Evolutionary conservation across 768 basidiomycete species (phyloP).

Genomic region (Mycena rebaudengoi): DNA sequence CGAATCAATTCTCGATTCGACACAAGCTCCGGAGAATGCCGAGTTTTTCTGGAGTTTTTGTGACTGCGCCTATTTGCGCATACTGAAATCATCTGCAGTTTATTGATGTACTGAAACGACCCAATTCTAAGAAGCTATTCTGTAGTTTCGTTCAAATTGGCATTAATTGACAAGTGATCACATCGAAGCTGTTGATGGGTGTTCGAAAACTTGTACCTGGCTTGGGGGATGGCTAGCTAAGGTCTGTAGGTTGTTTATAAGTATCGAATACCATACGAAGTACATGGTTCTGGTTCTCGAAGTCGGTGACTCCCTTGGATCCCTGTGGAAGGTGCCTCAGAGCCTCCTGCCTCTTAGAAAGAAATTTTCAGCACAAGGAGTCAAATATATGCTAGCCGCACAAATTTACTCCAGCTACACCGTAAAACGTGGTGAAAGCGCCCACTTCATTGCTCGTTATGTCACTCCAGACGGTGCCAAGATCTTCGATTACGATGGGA

Average conservation of each 20-base stretch:
- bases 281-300: background rate
- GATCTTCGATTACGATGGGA: conserved; percentile 21
- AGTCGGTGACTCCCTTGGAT: background rate
- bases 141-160: too few relatives aligned
- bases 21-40: too few relatives aligned
- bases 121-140: too few relatives aligned
- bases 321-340: conserved; percentile 7
- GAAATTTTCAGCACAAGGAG: background rate
- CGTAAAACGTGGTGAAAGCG: background rate
- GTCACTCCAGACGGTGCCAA: conserved; percentile 2
- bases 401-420: conserved; percentile 15
- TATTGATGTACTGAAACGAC: too few relatives aligned
- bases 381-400: conserved; percentile 6
- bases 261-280: conserved; percentile 5
- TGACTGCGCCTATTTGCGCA: too few relatives aligned
- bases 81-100: too few relatives aligned
- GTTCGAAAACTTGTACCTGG: conserved; percentile 10
- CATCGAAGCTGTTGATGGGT: too few relatives aligned
- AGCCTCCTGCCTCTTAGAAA: background rate
- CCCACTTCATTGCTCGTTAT: conserved; percentile 22
- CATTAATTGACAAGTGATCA: too few relatives aligned
- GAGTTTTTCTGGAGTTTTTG: too few relatives aligned
- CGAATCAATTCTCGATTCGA: too few relatives aligned
- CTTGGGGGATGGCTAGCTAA: background rate
- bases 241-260: background rate